Percentiles rank a stretch among this genome's conserved stretches.
phyloP scores from a whole-genome alignment of 1,139 yeast genomes.

The Candida mesenterica region DNA sequence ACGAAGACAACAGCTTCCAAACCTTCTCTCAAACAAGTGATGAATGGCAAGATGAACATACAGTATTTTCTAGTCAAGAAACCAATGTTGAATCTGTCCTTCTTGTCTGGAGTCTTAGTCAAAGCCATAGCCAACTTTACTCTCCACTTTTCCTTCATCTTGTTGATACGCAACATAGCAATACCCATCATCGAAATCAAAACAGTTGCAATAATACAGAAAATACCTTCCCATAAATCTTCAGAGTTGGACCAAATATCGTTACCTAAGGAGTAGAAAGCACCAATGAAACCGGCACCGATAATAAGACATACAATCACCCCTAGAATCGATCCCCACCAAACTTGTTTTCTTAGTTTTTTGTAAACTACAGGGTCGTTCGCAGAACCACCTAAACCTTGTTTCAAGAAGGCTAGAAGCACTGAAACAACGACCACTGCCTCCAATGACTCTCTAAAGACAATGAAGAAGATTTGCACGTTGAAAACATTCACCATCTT shows the following conservation, averaged over 20 bases:
- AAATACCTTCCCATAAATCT: constrained; percentile 29
- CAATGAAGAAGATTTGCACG: constrained; percentile 73
- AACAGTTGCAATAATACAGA: constrained; percentile 24
- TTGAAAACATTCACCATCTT: constrained; percentile 45
- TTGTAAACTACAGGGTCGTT: constrained; percentile 56
- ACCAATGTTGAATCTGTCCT: constrained; percentile 19
- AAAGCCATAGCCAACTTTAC: constrained; percentile 43
- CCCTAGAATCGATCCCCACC: constrained; percentile 26
- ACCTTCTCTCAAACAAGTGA: constrained; percentile 48
- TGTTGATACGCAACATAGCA: constrained; percentile 28
- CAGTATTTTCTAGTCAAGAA: constrained; percentile 34
- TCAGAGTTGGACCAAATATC: constrained; percentile 25
- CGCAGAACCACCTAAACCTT: constrained; percentile 61
- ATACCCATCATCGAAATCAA: constrained; percentile 30
- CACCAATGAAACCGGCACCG: constrained; percentile 25
- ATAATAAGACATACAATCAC: constrained; percentile 22
- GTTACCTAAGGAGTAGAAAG: constrained; percentile 23
- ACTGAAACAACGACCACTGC: constrained; percentile 90
- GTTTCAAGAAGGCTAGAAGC: constrained; percentile 83
- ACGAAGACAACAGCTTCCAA: constrained; percentile 49
- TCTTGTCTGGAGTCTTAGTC: constrained; percentile 16
- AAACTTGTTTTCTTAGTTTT: constrained; percentile 42
- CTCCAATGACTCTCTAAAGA: constrained; percentile 86
- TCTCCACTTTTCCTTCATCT: constrained; percentile 52
- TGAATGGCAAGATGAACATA: constrained; percentile 41